Conservation (phyloP, 2,329 filamentous ascomycete species). For the Xylaria sp. region DNA sequence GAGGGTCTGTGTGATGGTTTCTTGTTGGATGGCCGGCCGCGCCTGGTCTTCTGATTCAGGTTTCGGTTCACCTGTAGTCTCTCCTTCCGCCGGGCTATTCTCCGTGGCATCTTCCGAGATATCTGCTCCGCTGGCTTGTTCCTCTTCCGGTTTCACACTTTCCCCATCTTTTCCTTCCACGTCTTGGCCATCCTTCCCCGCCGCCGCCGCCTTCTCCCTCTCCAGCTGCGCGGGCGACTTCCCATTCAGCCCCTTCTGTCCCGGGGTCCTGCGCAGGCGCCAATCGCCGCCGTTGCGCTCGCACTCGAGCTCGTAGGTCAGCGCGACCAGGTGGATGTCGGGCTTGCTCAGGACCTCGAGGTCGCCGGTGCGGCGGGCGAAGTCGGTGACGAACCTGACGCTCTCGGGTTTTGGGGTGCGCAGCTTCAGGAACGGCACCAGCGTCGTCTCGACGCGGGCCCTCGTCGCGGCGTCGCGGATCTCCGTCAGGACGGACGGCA, state of each 20-base stretch:
- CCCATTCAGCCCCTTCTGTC: constrained; percentile 78
- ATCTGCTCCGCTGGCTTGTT: constrained; percentile 9
- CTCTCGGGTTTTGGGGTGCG: constrained; percentile 76
- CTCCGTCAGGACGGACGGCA: constrained; percentile 83
- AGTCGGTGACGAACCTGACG: constrained; percentile 77
- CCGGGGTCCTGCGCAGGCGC: constrained; percentile 76
- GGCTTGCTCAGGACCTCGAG: constrained; percentile 83
- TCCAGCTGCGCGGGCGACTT: constrained; percentile 58
- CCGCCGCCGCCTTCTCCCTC: constrained; percentile 40
- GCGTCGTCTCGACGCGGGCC: constrained; percentile 77
- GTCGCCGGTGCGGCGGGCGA: constrained; percentile 89
- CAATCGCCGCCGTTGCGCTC: constrained; percentile 90
- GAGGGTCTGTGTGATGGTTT: constrained; percentile 28
- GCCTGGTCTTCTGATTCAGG: constrained; percentile 8
- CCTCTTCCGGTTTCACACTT: constrained; percentile 4
- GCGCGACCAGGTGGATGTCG: constrained; percentile 85
- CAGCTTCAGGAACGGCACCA: constrained; percentile 82
- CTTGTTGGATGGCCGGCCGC: constrained; percentile 24
- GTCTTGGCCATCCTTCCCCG: constrained; percentile 20
- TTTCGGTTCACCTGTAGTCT: too few species aligned
- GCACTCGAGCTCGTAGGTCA: constrained; percentile 93
- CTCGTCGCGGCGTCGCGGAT: constrained; percentile 85
- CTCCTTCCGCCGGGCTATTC: not conserved
- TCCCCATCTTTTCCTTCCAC: constrained; percentile 19
- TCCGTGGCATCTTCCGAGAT: not conserved